Evolutionary conservation across 2,329 filamentous ascomycete genomes (phyloP).

Genomic region (Dothideomycetes sp.): DNA sequence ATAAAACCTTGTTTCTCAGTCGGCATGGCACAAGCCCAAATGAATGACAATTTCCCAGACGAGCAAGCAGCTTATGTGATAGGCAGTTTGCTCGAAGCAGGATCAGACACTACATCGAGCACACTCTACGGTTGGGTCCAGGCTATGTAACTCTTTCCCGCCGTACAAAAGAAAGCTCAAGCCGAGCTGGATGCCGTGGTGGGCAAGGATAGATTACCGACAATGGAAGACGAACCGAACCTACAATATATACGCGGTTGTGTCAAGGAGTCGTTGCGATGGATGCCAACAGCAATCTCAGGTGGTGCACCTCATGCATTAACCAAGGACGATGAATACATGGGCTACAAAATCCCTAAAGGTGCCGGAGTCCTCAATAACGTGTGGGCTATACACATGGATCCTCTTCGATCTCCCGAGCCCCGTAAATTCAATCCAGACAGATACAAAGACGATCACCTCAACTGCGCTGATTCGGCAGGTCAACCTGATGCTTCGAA

Average conservation of each 20-base stretch:
- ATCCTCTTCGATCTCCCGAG: slow-evolving; percentile 30
- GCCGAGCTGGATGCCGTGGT: slow-evolving; percentile 26
- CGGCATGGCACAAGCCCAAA: slow-evolving; percentile 20
- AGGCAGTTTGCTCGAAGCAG: slow-evolving; percentile 22
- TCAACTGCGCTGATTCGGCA: slow-evolving; percentile 23
- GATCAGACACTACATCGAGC: slow-evolving; percentile 22
- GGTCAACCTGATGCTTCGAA: slow-evolving; percentile 32
- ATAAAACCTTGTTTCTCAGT: slow-evolving; percentile 18
- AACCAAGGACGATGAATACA: slow-evolving; percentile 32
- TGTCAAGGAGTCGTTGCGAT: slow-evolving; percentile 29
- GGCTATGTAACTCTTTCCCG: slow-evolving; percentile 22
- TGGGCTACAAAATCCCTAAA: slow-evolving; percentile 27
- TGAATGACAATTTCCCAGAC: slow-evolving; percentile 27
- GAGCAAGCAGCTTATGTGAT: slow-evolving; percentile 26
- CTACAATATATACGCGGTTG: slow-evolving; percentile 44
- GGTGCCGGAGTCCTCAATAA: slow-evolving; percentile 30
- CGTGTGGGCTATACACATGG: slow-evolving; percentile 33
- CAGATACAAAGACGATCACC: slow-evolving; percentile 22
- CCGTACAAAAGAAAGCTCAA: slow-evolving; percentile 24
- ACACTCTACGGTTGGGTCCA: slow-evolving; percentile 20
- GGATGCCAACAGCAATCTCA: slow-evolving; percentile 23
- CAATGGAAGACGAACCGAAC: slow-evolving; percentile 26
- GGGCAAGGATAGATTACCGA: slow-evolving; percentile 23
- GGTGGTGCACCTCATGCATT: slow-evolving; percentile 33
- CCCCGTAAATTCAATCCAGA: slow-evolving; percentile 31